These are phyloP conservation scores for Xylaria polymorpha DNA, from an alignment of 2,329 filamentous ascomycete species.

Conservation along the genomic window DNA sequence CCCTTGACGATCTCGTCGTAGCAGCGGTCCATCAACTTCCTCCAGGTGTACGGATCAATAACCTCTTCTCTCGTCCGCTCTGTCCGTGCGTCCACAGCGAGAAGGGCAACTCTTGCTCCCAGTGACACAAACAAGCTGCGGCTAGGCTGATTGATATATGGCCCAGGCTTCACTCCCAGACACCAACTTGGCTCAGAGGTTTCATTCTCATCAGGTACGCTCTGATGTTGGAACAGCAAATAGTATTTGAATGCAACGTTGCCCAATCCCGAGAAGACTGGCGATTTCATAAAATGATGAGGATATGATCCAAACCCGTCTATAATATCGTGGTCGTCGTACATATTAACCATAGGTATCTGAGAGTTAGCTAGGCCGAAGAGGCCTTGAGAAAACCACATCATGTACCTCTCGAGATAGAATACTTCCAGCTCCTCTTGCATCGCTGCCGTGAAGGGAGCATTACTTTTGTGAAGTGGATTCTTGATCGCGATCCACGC, in stretches of 20 bases:
- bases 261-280: constrained; percentile 89
- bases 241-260: constrained; percentile 98
- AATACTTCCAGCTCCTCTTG: constrained; percentile 89
- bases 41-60: constrained; percentile 82
- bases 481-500: constrained; percentile 88
- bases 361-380: constrained; percentile 94
- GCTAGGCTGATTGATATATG: constrained; percentile 89
- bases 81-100: constrained; percentile 91
- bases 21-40: constrained; percentile 86
- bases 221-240: constrained; percentile 98
- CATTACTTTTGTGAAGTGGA: constrained; percentile 79
- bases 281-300: constrained; percentile 88
- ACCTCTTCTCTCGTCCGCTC: constrained; percentile 88
- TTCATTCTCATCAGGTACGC: constrained; percentile 81
- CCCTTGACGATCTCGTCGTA: constrained; percentile 85
- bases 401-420: constrained; percentile 87
- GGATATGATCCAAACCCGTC: constrained; percentile 95
- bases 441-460: constrained; percentile 82
- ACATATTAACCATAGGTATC: constrained; percentile 98
- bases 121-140: constrained; percentile 87
- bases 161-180: constrained; percentile 80
- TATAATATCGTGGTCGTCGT: constrained; percentile 93
- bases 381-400: constrained; percentile 96
- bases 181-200: constrained; percentile 91
- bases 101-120: constrained; percentile 80